Base-by-base conservation (phyloP, 1,284 basidiomycete genomes). In the Blastosporella zonata region DNA sequence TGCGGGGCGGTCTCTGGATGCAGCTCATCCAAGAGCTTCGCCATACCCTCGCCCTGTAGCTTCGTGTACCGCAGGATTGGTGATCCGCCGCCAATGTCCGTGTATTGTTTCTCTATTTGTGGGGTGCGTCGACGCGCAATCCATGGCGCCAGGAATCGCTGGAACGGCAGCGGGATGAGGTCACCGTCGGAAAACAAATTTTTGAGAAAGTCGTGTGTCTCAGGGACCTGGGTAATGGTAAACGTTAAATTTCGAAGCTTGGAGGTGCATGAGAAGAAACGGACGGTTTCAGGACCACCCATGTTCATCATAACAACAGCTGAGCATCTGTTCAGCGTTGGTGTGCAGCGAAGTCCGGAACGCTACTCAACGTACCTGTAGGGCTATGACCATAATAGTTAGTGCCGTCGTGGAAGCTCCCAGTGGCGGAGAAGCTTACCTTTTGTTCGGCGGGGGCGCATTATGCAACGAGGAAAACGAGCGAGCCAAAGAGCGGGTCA, bases 231-330 rank as follows among this genome's bases (percentile, higher is more conserved):
- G 49, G 50, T n/a, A n/a, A n/a, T n/a, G n/a, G 36, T 40, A 35
- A 37, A 35, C 40, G 53, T 43, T 42, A 29, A 28, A 35, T 43
- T 38, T 34, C 27, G 42, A 37, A 50, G 50, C 40, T 20, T 52
- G 46, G 12, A 28, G 43, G 54, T 37, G 23, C 29, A 37, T 40
- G 37, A 27, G 35, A 52, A 27, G 25, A 36, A n/a, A 67, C 83
- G 61, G 63, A 92, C 92, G 43, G 93, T 97, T 34, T 89, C 83
- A 8, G 96, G 96, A 0, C 96, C 96, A 39, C 96, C 96, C 96
- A 99, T 98, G 71, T 98, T 99, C 73, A 99, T 78, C 88, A 99
- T 91, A 27, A 99, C 90, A 52, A 99, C 81, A 33, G 89, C 96
- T 90, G 46, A 47, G 34, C 36, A 49, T 55, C 36, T 36, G 41